phyloP scores from a whole-genome alignment of 2,329 filamentous ascomycete genomes.

The Calonectria honghensis region DNA sequence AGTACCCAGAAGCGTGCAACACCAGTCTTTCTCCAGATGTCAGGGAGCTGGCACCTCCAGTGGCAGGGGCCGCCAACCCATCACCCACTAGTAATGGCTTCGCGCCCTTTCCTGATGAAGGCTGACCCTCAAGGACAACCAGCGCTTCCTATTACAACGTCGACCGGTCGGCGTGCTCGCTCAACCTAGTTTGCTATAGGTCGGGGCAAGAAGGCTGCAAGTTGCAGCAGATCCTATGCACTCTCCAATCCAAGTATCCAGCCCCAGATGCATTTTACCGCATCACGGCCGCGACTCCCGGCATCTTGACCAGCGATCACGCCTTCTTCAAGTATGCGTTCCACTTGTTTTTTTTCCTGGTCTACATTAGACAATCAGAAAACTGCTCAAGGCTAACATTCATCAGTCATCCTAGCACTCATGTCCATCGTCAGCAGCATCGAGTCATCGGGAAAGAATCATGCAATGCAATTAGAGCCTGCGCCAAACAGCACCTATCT shows the following conservation, averaged over 20 bases:
- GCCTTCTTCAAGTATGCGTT: constrained; percentile 12
- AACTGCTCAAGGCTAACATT: not conserved
- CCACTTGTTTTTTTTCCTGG: too few species aligned
- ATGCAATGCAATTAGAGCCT: not conserved
- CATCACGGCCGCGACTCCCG: not conserved
- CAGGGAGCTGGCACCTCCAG: not conserved
- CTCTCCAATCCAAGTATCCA: not conserved
- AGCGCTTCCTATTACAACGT: constrained; percentile 6
- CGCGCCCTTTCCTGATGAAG: not conserved
- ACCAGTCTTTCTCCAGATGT: not conserved
- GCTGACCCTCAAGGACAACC: too few species aligned
- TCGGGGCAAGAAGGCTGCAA: constrained; percentile 29
- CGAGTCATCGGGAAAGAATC: not conserved
- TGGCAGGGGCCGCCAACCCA: not conserved
- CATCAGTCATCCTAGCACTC: not conserved
- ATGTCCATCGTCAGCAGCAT: not conserved
- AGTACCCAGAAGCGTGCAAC: not conserved
- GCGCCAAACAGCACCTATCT: not conserved
- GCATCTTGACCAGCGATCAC: not conserved
- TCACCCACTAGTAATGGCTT: not conserved
- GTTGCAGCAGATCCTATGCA: constrained; percentile 28
- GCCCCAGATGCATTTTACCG: not conserved
- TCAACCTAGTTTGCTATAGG: constrained; percentile 35
- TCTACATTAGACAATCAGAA: too few species aligned
- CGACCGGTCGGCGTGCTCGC: constrained; percentile 24